Evolutionary conservation across 2,329 filamentous ascomycete species (phyloP), one percentile per base, ranked within the genome.

Genomic region (Nemania bipapillata): DNA sequence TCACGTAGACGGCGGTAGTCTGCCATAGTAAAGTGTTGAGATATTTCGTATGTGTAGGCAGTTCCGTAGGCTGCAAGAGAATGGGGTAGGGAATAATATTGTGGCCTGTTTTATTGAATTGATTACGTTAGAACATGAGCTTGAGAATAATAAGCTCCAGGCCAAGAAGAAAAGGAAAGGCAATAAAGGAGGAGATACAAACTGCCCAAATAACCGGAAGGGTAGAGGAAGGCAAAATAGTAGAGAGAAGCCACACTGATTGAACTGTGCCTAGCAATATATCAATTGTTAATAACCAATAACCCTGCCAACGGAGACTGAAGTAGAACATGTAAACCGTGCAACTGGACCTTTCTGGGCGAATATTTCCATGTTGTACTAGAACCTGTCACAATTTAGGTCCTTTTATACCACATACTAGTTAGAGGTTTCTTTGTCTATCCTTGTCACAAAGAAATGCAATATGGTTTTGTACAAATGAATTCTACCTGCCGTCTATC

Each of bases 401-500:
- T 17, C 26, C 32, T 17, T n/a, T 7, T 8, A 3, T 24, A 12
- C n/a, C 28, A 32, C 40, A 7, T 4, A 22, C 3, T 17, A 20
- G 7, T 5, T 4, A 30, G n/a, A 22, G 11, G 15, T 12, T 37
- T 49, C n/a, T 30, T 45, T 50, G 30, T 30, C 20, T 42, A 52
- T 20, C 32, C 42, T 42, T 42, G n/a, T 35, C 42, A 35, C 30
- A 12, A 32, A 50, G 42, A n/a, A 12, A 8, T 24, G 24, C 1
- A 35, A 42, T 26, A n/a, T 56, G 17, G 11, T 49, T 28, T 52
- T 45, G 22, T 12, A 50, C 4, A 4, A 56, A 32, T 49, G 15
- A 53, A 26, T 40, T 62, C 52, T 60, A 65, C 12, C 42, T 32
- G 26, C 4, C 7, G 30, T 65, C 62, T 65, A 65, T 59, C 9